Evolutionary conservation across 306 rosid genomes (phyloP).

Genomic region (Urtica urens): DNA sequence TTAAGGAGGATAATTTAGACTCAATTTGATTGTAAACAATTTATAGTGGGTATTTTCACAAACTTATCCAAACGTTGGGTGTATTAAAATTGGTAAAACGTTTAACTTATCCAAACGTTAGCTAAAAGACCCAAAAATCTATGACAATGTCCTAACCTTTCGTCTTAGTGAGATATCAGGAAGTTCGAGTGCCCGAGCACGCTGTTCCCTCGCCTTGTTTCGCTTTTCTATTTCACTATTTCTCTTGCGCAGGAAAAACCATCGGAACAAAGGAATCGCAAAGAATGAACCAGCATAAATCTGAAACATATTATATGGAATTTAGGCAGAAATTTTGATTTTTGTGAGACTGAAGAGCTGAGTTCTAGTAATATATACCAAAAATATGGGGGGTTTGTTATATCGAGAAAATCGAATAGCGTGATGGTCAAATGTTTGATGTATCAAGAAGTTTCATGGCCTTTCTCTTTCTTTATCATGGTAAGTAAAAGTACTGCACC

Average conservation of each 20-base stretch:
- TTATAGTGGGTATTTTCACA: no score
- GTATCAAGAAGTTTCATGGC: neutral
- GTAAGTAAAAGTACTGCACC: neutral
- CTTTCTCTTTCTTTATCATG: neutral
- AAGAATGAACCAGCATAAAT: conserved; percentile 96
- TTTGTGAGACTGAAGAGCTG: conserved; percentile 2
- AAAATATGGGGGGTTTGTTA: neutral
- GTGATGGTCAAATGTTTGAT: neutral
- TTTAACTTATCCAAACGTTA: no score
- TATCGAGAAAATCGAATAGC: no score
- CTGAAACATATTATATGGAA: conserved; percentile 36
- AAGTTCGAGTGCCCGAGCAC: conserved; percentile 62
- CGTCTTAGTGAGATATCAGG: conserved; percentile 74
- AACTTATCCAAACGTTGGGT: no score
- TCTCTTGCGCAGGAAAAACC: conserved; percentile 48
- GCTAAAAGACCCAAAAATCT: no score
- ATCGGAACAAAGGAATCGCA: conserved; percentile 89
- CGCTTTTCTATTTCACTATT: conserved; percentile 77
- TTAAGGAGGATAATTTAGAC: no score
- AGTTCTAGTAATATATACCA: conserved; percentile 5
- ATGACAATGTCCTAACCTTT: conserved; percentile 42
- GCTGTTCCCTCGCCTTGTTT: conserved; percentile 57
- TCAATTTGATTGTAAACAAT: no score
- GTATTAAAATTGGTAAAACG: no score
- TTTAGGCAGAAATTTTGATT: conserved; percentile 11